Evolutionary conservation across 768 basidiomycete genomes (phyloP), one percentile per base, ranked within the genome.

Genomic region (Suillus spraguei): DNA sequence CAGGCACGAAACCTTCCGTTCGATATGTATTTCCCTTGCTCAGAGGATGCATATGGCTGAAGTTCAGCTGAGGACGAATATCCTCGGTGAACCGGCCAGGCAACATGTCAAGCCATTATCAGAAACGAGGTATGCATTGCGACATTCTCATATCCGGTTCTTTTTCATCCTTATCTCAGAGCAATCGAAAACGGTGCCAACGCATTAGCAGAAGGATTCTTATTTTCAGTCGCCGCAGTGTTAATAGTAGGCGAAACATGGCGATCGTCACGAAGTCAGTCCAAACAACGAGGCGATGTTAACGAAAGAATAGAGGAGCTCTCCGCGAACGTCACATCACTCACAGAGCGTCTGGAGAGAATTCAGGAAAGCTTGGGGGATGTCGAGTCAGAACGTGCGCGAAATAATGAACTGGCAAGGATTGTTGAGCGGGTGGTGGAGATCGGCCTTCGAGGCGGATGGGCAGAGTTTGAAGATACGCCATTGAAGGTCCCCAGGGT

Each of bases 181-280:
- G 93, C 93, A 0, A 90, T 95, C 63, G 91, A 94, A 64, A 93
- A 90, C 68, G 93, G 93, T 24, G 91, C 93, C 17, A 95, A 94
- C 67, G 81, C 88, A 6, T 80, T 95, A 5, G 93, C 93, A 0
- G 93, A 95, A 75, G 91, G 91, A 0, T 95, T 95, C 67, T 82
- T 95, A 4, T 95, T 95, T 70, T 71, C 79, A 22, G 93, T 95
- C 2, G 92, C 93, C 0, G 87, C 89, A 2, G 75, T 75, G 0
- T 79, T 95, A 6, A 94, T 95, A 62, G 64, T 94, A 13, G 88
- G 88, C 2, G 93, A 95, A 73, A 79, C 87, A 28, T 95, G 85
- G 83, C 88, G 93, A 0, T 82, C 85, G 1, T 89, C 90, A 0
- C 81, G 90, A 22, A 91, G 81, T 63, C 81, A 87, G 64, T 82